Evolutionary conservation across 495 filamentous ascomycete species (phyloP), one percentile per base, ranked within the genome.

Genomic region (Talaromyces liani): DNA sequence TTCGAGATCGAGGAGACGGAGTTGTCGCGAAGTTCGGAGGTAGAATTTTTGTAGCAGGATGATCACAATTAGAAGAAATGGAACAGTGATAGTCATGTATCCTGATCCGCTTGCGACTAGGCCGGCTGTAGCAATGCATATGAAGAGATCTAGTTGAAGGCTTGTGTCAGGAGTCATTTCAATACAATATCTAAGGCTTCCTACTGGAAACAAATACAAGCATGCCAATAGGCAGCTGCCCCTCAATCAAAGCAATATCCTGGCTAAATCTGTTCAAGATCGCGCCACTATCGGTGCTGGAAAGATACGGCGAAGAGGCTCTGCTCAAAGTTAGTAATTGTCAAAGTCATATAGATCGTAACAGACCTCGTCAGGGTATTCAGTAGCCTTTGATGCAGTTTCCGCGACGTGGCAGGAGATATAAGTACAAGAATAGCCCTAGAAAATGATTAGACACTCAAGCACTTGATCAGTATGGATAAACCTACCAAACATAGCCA

Each of bases 211-310:
- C 53, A 4, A 25, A 29, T 14, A 55, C 49, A 53, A 64, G 39
- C 14, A 67, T 36, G 33, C 51, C 77, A 22, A 78, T 68, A 8
- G 80, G 83, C 29, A 77, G 74, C 34, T 83, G 76, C 68, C 79
- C 84, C 67, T 88, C 85, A 20, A 88, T 80, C 7, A 87, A 76
- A 55, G 80, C 74, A 34, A 88, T 75, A 61, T 87, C 85, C 66
- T 87, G 84, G 67, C 80, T 84, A 69, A 87, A 88, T 25, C 84
- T 72, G 66, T 82, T 81, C 29, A 79, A 69, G 4, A 78, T 80
- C 6, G 71, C 61, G 31, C 80, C 80, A 25, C 68, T 78, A 58
- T 81, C 79, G 4, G 77, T 81, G 2, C 64, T 73, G 0, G 78
- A 70, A 66, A 82, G 81, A 68, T 79, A 82, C 6, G 73, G 68